These are phyloP conservation scores for Gossypium longicalyx DNA, from an alignment of 345 rosid genomes.

Conservation along the genomic window DNA sequence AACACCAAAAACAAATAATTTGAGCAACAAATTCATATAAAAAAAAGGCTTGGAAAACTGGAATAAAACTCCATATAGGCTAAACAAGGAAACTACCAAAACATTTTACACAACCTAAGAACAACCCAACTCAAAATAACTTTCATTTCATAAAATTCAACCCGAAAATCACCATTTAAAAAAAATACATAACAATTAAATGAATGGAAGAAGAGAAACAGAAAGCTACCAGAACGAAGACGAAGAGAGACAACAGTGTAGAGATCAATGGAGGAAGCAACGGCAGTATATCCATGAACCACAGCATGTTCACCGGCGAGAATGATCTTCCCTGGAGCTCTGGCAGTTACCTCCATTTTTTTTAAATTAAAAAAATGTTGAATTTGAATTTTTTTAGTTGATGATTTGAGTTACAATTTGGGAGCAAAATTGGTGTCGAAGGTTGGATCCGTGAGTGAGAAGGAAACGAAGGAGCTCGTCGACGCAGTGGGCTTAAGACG, in stretches of 20 bases:
- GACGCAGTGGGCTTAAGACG: background rate
- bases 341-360: conserved; percentile 82
- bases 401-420: background rate
- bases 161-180: background rate
- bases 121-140: background rate
- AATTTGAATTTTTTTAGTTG: background rate
- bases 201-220: background rate
- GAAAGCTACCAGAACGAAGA: conserved; percentile 30
- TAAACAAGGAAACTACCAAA: conserved; percentile 17
- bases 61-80: background rate
- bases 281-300: conserved; percentile 92
- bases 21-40: background rate
- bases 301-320: conserved; percentile 96
- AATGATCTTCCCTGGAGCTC: conserved; percentile 97
- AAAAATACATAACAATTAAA: background rate
- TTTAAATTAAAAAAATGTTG: background rate
- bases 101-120: conserved; percentile 15
- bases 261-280: conserved; percentile 90
- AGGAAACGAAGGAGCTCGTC: background rate
- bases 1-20: background rate
- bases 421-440: background rate
- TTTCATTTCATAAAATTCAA: conserved; percentile 1
- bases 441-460: background rate
- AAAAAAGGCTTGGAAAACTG: conserved; percentile 5
- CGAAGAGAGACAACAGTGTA: conserved; percentile 57